phyloP scores from a whole-genome alignment of 1,139 yeast genomes.

The Nadsonia starkeyi-henricii region DNA sequence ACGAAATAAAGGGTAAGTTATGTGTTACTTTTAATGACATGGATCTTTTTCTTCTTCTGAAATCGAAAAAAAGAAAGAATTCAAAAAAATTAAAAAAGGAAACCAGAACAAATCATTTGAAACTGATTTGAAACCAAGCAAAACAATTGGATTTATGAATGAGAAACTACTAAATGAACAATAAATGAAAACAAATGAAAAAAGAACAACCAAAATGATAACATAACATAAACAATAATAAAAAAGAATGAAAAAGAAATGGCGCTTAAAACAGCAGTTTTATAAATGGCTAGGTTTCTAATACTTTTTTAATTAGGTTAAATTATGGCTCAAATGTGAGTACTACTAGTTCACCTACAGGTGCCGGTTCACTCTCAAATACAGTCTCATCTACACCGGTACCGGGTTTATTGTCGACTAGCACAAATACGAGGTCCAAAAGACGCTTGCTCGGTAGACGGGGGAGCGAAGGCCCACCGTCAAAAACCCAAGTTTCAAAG shows the following conservation, averaged over 20 bases:
- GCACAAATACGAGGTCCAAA: conserved; percentile 1
- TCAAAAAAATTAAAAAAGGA: too few species aligned
- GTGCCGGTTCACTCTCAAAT: conserved; percentile 3
- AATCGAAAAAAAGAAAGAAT: too few species aligned
- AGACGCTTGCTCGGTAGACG: conserved; percentile 6
- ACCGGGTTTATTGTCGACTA: conserved; percentile 3
- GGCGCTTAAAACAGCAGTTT: background rate
- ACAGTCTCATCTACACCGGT: conserved; percentile 11
- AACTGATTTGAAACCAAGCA: too few species aligned
- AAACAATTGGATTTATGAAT: too few species aligned
- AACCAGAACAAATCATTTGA: too few species aligned
- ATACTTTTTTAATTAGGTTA: background rate
- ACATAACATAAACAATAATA: background rate
- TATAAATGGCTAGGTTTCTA: background rate
- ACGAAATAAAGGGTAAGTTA: conserved; percentile 12
- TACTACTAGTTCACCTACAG: background rate
- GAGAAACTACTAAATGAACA: too few species aligned
- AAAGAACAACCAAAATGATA: background rate
- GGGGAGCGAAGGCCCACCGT: conserved; percentile 12
- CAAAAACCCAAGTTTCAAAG: conserved; percentile 18
- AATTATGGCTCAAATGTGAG: background rate
- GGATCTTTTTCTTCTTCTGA: conserved; percentile 6
- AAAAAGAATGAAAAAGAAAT: background rate
- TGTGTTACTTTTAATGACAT: conserved; percentile 3
- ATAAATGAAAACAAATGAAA: too few species aligned